Base-by-base conservation (phyloP, 2,329 filamentous ascomycete species). In the Trichoderma asperellum region DNA sequence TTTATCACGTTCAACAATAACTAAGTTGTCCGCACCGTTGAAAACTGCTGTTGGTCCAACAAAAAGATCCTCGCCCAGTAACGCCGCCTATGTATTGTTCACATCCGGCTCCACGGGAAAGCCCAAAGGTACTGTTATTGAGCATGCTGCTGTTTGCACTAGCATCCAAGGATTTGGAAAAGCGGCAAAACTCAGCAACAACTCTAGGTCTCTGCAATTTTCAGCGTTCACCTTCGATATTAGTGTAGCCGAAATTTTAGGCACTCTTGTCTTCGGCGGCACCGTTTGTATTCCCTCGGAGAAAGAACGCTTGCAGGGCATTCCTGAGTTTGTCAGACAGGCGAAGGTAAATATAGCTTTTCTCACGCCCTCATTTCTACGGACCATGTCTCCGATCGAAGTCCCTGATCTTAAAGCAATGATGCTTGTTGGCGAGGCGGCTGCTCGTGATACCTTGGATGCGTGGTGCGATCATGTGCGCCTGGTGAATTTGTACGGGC, bases 131-230 rank as follows among this genome's bases (percentile, higher is more conserved):
- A 71, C 72, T 8, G 59, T 77, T 2, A 69, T 77, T 8, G 71
- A 76, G 43, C 89, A 91, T 73, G 78, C 77, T 0, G 82, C 86
- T 2, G 80, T 89, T 11, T 85, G 85, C 1, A 86, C 86, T 0
- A 82, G 83, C 2, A 82, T 84, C 24, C 70, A 83, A 4, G 81
- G 81, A 0, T 83, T 88, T 72, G 84, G 81, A 0, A 78, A 80
- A 2, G 79, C 80, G 0, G 77, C 87, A 6, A 77, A 81, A 1
- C 85, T 87, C 68, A 81, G 79, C 55, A 75, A 74, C 7, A 76
- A 74, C 1, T 86, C 86, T 5, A 82, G 89, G 4, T 82, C 87
- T 2, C 68, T 88, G 40, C 84, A 86, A 66, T 85, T 85, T 68
- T 82, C 83, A 3, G 81, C 81, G 6, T 85, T 83, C 72, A 83